Conservation (phyloP, 805 yeast species). For the Brettanomyces naardenensis region DNA sequence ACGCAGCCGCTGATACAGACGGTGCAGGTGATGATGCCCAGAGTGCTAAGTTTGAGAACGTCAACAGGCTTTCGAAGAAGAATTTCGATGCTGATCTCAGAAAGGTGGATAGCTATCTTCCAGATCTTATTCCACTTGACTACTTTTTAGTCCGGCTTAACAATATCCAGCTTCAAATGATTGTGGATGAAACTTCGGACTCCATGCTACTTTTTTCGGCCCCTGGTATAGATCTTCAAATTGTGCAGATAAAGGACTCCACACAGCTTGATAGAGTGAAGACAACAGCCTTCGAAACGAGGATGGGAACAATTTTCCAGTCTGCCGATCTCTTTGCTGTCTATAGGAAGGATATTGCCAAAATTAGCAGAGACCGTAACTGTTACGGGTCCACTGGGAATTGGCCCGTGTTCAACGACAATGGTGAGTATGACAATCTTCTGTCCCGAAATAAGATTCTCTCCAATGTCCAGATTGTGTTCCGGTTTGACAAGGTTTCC, state of each 20-base stretch:
- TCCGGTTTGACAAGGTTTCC: constrained; percentile 50
- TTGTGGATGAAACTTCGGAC: constrained; percentile 41
- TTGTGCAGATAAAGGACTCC: constrained; percentile 51
- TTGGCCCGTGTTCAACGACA: constrained; percentile 91
- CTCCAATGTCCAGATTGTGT: constrained; percentile 52
- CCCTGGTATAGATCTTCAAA: constrained; percentile 60
- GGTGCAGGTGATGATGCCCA: neutral
- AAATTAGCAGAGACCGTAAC: constrained; percentile 32
- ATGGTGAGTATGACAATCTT: constrained; percentile 46
- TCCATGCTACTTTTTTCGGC: constrained; percentile 65
- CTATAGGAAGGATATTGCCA: constrained; percentile 36
- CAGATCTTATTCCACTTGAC: constrained; percentile 32
- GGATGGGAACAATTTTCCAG: constrained; percentile 61
- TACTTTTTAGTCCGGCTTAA: constrained; percentile 60
- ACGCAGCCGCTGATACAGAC: neutral
- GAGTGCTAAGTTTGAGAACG: neutral
- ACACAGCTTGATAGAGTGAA: constrained; percentile 8
- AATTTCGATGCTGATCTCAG: constrained; percentile 48
- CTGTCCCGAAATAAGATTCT: constrained; percentile 46
- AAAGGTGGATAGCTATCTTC: constrained; percentile 25
- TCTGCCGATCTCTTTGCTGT: constrained; percentile 71
- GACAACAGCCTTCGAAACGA: constrained; percentile 42
- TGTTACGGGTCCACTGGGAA: constrained; percentile 52
- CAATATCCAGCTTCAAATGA: constrained; percentile 77
- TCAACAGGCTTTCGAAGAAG: constrained; percentile 7